Conservation (phyloP, 257 asterid genomes). For the Cinchona pubescens region DNA sequence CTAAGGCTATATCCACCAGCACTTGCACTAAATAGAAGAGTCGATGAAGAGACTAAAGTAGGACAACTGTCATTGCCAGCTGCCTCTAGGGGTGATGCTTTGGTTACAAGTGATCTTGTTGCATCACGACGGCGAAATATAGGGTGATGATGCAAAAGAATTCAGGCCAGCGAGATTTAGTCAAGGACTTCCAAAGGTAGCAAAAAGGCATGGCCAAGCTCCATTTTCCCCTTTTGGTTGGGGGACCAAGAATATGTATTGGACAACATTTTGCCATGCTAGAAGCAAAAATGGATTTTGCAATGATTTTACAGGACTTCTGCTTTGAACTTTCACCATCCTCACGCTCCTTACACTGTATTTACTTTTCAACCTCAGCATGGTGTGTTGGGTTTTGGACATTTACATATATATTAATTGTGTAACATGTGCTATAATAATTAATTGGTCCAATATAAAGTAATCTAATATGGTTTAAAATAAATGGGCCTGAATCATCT, state of each 20-base stretch:
- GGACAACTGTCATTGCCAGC: constrained; percentile 24
- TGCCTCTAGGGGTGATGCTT: constrained; percentile 17
- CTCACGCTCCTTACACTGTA: constrained; percentile 31
- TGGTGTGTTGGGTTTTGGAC: constrained; percentile 28
- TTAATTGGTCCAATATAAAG: no score
- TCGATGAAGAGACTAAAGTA: constrained; percentile 18
- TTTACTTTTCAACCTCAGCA: constrained; percentile 32
- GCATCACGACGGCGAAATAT: constrained; percentile 15
- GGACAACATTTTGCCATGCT: constrained; percentile 36
- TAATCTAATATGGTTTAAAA: no score
- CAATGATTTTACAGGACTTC: constrained; percentile 34
- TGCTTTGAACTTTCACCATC: constrained; percentile 33
- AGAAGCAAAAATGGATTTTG: constrained; percentile 31
- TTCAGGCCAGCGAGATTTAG: constrained; percentile 36
- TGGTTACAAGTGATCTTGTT: constrained; percentile 9
- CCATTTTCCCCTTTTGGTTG: constrained; percentile 31
- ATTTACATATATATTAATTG: no score
- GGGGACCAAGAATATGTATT: constrained; percentile 40
- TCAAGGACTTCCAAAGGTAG: constrained; percentile 31
- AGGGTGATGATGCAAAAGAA: constrained; percentile 38
- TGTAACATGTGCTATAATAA: no score
- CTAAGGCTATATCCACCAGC: constrained; percentile 34
- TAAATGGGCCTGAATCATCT: no score
- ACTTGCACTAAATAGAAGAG: constrained; percentile 6
- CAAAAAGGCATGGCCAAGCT: constrained; percentile 17